A percentile compares a stretch with the other conserved stretches of the same genome.
Evolutionary conservation across 768 basidiomycete species (phyloP).

Genomic region (Boletus reticulatus): DNA sequence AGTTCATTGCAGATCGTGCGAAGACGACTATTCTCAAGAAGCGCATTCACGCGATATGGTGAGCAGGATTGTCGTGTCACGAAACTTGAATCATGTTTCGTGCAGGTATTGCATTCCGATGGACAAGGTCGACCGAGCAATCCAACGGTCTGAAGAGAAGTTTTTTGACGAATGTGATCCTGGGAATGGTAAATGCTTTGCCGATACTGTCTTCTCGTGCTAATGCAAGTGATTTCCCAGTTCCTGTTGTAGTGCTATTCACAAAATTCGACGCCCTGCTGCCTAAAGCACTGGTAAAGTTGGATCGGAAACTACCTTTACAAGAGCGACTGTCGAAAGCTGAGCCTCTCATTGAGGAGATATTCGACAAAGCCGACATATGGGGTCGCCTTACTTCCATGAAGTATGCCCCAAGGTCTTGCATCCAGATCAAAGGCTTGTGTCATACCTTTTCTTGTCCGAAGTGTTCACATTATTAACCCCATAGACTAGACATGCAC

Average conservation of each 20-base stretch:
- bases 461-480: too few relatives aligned
- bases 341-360: background rate
- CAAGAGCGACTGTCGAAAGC: background rate
- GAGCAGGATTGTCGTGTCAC: background rate
- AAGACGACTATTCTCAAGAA: background rate
- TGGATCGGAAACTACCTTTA: background rate
- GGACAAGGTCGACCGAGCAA: constrained; percentile 1
- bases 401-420: background rate
- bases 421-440: background rate
- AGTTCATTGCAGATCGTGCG: background rate
- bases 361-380: background rate
- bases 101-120: constrained; percentile 8
- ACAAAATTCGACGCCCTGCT: constrained; percentile 5
- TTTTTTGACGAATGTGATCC: background rate
- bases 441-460: too few relatives aligned
- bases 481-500: background rate
- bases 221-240: background rate
- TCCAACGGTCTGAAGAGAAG: background rate
- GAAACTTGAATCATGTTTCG: too few relatives aligned
- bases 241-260: constrained; percentile 3
- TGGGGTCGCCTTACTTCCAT: background rate
- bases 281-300: background rate
- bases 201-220: too few relatives aligned
- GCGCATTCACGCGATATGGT: constrained; percentile 5
- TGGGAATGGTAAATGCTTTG: background rate